Evolutionary conservation across 139 green algal species (phyloP), one percentile per base, ranked within the genome.

Genomic region (Picochlorum sp.): DNA sequence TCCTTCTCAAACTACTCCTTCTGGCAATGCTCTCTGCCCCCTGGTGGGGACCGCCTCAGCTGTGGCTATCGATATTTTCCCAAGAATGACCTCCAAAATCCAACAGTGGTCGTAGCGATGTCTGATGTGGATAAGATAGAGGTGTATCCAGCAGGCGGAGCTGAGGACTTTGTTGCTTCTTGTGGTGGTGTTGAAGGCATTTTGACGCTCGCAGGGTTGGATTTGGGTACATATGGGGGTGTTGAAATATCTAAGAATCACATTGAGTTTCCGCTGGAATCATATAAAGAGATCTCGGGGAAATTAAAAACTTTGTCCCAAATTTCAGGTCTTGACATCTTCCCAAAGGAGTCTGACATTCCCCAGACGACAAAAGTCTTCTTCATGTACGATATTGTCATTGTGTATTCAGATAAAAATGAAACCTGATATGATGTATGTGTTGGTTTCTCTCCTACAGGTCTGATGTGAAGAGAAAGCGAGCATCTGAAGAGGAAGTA

Each of bases 101-200:
- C 85, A 0, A 62, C 82, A 63, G 49, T 91, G 20, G 64, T 65
- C n/a, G 64, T 86, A 47, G 72, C 81, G 54, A 55, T 87, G 4
- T 64, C 78, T 13, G 66, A 65, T 2, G 57, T 26, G 1, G 8
- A 62, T 2, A 58, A 62, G 1, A 79, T 70, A n/a, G 50, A 79
- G 37, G 72, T 84, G 45, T 58, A 68, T 49, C 59, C 78, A 6
- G 61, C 68, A 7, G 71, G 57, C 2, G 82, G 79, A 4, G 81
- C 83, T 2, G 81, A 88, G 45, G 75, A 84, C 16, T 77, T 77
- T 0, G 68, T 88, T 24, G 30, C 6, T 0, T 52, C 47, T 21
- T 86, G 76, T 20, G 86, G 86, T 16, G 86, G 86, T 21, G 67
- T 89, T 30, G 7, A 37, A 10, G 57, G 65, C 8, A 66, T 90